These are phyloP conservation scores for Thymus mandschuricus DNA, from an alignment of 257 asterid genomes.

Conservation along the genomic window DNA sequence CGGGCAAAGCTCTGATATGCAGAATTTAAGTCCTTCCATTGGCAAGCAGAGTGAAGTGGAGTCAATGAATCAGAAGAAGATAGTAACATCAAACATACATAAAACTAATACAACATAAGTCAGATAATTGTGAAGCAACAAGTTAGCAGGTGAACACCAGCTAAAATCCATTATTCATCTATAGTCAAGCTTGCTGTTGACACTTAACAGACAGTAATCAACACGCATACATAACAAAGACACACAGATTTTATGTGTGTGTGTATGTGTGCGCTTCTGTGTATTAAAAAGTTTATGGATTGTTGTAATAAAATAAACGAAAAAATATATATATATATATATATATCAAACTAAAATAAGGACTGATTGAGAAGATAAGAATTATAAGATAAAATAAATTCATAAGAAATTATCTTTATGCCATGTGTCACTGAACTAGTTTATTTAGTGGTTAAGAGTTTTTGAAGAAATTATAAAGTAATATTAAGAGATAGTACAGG, in stretches of 20 bases:
- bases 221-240: too few species aligned
- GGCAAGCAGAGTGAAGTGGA: slow-evolving; percentile 27
- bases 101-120: slow-evolving; percentile 21
- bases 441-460: not conserved
- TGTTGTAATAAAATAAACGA: not conserved
- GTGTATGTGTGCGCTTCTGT: too few species aligned
- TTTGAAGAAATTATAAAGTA: slow-evolving; percentile 13
- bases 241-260: not conserved
- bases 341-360: not conserved
- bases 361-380: not conserved
- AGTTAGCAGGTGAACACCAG: not conserved
- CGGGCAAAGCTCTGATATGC: slow-evolving; percentile 96
- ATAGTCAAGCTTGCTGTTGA: slow-evolving; percentile 10
- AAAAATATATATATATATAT: too few species aligned
- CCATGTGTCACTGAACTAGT: slow-evolving; percentile 8
- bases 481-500: slow-evolving; percentile 18
- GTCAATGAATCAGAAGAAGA: slow-evolving; percentile 14
- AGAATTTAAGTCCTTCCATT: slow-evolving; percentile 79
- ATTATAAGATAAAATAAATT: not conserved
- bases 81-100: slow-evolving; percentile 4
- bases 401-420: slow-evolving; percentile 8
- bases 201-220: not conserved
- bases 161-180: not conserved
- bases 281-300: not conserved
- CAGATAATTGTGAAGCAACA: slow-evolving; percentile 18